These are phyloP conservation scores for Tricladium varicosporioides DNA, from an alignment of 2,329 filamentous ascomycete genomes.

Conservation along the genomic window DNA sequence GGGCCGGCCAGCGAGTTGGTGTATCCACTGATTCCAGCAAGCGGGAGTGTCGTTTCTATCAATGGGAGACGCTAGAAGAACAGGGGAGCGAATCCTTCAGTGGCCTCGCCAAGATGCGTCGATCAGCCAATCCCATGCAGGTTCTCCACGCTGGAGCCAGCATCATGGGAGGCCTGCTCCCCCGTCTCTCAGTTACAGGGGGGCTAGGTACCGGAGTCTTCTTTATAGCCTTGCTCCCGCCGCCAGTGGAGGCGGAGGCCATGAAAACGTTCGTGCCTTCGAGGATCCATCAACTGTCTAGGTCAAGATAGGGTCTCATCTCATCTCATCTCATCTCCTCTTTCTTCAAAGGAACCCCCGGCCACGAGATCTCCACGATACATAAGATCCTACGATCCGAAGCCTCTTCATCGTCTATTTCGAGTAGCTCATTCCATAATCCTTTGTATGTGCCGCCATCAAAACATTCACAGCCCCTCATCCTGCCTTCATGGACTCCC, in stretches of 20 bases:
- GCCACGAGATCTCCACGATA: conserved; percentile 21
- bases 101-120: conserved; percentile 7
- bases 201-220: background rate
- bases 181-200: background rate
- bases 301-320: conserved; percentile 30
- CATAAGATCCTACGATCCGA: conserved; percentile 23
- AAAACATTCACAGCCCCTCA: conserved; percentile 30
- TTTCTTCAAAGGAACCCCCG: conserved; percentile 11
- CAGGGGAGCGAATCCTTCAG: conserved; percentile 15
- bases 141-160: background rate
- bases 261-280: conserved; percentile 27
- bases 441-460: conserved; percentile 30
- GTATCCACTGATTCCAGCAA: background rate
- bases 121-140: conserved; percentile 11
- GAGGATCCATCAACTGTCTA: conserved; percentile 27
- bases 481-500: conserved; percentile 30
- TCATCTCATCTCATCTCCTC: conserved; percentile 20
- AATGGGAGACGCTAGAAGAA: background rate
- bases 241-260: conserved; percentile 28
- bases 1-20: background rate
- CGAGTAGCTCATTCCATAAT: conserved; percentile 24
- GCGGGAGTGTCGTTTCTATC: conserved; percentile 5
- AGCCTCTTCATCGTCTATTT: conserved; percentile 24
- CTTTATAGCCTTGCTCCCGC: background rate
- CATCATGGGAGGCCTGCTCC: background rate